A percentile compares a stretch with the other conserved stretches of the same genome.
phyloP scores from a whole-genome alignment of 768 basidiomycete species.

The Lepiota brunneoincarnata region DNA sequence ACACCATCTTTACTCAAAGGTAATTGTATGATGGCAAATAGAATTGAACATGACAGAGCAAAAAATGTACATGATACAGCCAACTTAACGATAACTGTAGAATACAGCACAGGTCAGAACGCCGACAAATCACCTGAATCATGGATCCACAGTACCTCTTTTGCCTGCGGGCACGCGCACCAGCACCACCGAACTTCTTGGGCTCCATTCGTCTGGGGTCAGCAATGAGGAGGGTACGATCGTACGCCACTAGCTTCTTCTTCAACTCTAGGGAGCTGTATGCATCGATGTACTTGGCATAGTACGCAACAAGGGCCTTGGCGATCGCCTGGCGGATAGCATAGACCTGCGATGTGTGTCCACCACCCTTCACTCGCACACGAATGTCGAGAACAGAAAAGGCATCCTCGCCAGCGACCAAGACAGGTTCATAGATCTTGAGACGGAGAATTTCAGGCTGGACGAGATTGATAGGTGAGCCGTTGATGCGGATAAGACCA shows the following conservation, averaged over 20 bases:
- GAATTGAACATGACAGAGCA: slow-evolving; percentile 44
- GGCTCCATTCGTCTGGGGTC: slow-evolving; percentile 98
- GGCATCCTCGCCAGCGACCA: slow-evolving; percentile 88
- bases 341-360: slow-evolving; percentile 98
- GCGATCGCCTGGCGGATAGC: slow-evolving; percentile 99
- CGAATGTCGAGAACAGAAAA: slow-evolving; percentile 91
- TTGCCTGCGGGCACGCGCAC: slow-evolving; percentile 98
- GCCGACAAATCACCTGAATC: background rate
- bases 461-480: slow-evolving; percentile 93
- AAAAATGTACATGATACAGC: slow-evolving; percentile 30
- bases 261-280: slow-evolving; percentile 96
- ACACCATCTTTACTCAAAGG: background rate
- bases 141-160: slow-evolving; percentile 64
- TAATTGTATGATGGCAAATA: slow-evolving; percentile 30
- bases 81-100: slow-evolving; percentile 74
- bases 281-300: slow-evolving; percentile 98
- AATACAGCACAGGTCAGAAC: slow-evolving; percentile 13
- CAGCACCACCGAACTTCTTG: slow-evolving; percentile 98
- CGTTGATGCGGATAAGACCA: slow-evolving; percentile 95
- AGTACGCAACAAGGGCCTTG: slow-evolving; percentile 97
- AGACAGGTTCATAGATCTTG: slow-evolving; percentile 97
- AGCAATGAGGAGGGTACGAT: slow-evolving; percentile 85
- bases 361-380: slow-evolving; percentile 97
- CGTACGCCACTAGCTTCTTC: slow-evolving; percentile 96
- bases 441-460: slow-evolving; percentile 94